Evolutionary conservation across 257 asterid genomes (phyloP).

Genomic region (Rhazya stricta): DNA sequence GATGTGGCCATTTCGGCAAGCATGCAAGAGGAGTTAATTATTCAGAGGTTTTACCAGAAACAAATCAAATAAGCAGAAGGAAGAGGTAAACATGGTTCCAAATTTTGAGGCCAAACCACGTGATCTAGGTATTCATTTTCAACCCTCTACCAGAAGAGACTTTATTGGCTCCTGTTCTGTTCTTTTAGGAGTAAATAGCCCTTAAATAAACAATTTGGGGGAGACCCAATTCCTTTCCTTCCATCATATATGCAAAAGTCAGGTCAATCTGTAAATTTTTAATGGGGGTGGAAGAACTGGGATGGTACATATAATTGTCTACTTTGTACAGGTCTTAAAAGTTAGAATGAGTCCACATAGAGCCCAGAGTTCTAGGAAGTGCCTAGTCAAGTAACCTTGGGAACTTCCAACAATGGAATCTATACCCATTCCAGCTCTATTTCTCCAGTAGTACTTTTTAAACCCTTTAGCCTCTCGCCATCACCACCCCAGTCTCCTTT

Average conservation of each 20-base stretch:
- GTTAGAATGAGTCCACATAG: not conserved
- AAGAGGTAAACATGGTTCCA: constrained; percentile 29
- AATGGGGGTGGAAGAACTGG: not conserved
- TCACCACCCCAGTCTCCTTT: not conserved
- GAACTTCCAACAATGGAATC: constrained; percentile 32
- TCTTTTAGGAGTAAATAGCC: constrained; percentile 1
- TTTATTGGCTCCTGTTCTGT: constrained; percentile 3
- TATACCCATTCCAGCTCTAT: constrained; percentile 17
- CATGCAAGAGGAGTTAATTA: not conserved
- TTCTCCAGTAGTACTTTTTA: no score
- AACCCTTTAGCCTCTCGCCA: not conserved
- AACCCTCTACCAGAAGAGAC: constrained; percentile 25
- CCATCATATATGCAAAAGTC: not conserved
- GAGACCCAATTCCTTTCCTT: not conserved
- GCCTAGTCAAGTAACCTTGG: constrained; percentile 33
- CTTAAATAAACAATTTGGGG: not conserved
- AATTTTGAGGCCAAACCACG: constrained; percentile 46
- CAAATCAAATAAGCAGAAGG: not conserved
- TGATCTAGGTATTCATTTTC: constrained; percentile 31
- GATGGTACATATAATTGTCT: constrained; percentile 26
- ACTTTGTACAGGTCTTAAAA: not conserved
- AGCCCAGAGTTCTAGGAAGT: constrained; percentile 36
- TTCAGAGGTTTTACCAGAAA: not conserved
- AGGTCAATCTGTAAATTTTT: not conserved
- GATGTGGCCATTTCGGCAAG: not conserved